These are phyloP conservation scores for Anaeromyces robustus DNA, from an alignment of 192 early-diverging fungal genomes.

Conservation along the genomic window DNA sequence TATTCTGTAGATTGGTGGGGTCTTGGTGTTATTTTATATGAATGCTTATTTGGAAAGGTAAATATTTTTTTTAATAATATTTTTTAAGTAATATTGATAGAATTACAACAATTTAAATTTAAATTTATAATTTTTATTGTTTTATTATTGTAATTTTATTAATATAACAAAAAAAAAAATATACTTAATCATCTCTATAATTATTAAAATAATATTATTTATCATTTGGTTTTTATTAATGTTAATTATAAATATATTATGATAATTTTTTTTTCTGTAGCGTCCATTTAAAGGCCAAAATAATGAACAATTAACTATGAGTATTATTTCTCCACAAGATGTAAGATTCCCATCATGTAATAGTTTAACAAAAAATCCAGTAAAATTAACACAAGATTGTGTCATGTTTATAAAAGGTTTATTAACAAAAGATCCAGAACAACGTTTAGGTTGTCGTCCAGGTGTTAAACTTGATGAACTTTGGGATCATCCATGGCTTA, in stretches of 20 bases:
- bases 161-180: no score
- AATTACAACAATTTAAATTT: no score
- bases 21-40: neutral
- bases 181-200: no score
- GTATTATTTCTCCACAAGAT: constrained; percentile 48
- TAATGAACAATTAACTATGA: constrained; percentile 49
- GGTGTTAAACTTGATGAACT: constrained; percentile 49
- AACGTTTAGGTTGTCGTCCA: constrained; percentile 62
- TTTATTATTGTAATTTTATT: no score
- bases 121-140: no score
- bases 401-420: constrained; percentile 54
- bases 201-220: no score
- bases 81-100: no score
- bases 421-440: constrained; percentile 49
- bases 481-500: constrained; percentile 65
- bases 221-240: no score
- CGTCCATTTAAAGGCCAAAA: constrained; percentile 66
- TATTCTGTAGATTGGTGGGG: neutral
- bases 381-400: constrained; percentile 33
- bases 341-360: constrained; percentile 10
- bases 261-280: no score
- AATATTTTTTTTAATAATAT: no score
- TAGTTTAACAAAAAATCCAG: neutral
- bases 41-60: neutral
- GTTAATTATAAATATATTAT: no score